Base-by-base conservation (phyloP, 768 basidiomycete species). In the Tephrocybe sp. region DNA sequence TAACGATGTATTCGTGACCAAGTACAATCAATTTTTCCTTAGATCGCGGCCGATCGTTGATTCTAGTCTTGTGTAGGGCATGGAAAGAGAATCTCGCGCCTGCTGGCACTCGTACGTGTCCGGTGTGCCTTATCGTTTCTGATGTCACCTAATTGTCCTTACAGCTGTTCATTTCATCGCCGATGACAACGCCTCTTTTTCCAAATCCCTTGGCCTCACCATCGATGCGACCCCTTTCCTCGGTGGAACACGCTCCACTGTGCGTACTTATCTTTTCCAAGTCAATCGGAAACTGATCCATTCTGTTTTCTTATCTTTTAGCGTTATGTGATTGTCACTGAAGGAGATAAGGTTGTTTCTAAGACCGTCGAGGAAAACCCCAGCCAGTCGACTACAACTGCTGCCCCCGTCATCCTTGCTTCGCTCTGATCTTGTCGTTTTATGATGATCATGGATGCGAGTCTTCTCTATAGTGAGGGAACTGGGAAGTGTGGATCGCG, bases 1-100 rank as follows among this genome's bases (percentile, higher is more conserved):
- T 50, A 94, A 94, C 65, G 92, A 95, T 63, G 75, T 77, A 6
- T 93, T 87, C 60, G 86, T 89, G 39, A 80, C 76, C 51, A 78
- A 83, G 76, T 78, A 49, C 49, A 73, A 59, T 14, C 45, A 46
- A 1, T 32, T 33, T 16, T 50, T 35, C 2, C 11, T 12, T 31
- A 3, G n/a, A 33, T 39, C 33, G 13, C 16, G 13, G 36, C 4
- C 22, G 19, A 33, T 11, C 23, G 26, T 13, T 52, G 7, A 48
- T 6, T 19, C 9, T 7, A 36, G 46, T 17, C 22, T 14, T 17
- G 45, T n/a, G 20, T 47, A 85, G 84, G 55, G 85, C 84, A 31
- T 87, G 84, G 85, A 87, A 85, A 61, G 75, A 79, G 22, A 70
- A 76, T 19, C 68, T 88, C 34, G 80, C 81, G 2, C 76, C 79